Conservation (phyloP, 371 early-diverging fungal genomes). For the Pancytospora philotis region DNA sequence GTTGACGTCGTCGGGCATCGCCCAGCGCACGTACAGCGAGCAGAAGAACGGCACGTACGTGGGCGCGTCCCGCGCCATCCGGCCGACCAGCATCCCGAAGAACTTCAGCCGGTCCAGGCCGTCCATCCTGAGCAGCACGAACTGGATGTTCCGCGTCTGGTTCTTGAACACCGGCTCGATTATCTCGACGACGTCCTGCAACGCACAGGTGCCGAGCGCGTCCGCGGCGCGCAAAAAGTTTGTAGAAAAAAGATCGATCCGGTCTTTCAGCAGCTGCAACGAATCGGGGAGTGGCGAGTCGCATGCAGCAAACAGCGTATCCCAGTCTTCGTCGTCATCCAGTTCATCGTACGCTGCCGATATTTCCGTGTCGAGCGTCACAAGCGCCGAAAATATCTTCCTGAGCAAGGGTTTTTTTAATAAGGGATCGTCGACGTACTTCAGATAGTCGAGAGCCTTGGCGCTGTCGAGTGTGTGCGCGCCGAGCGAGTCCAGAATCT, state of each 20-base stretch:
- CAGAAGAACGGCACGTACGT: neutral
- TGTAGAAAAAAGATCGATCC: neutral
- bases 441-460: neutral
- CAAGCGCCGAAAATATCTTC: neutral
- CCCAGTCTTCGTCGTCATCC: neutral
- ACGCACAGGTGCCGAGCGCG: neutral
- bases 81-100: neutral
- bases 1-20: neutral
- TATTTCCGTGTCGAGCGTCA: neutral
- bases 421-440: neutral
- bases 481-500: neutral
- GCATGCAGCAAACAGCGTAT: neutral
- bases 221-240: neutral
- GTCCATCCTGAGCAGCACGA: neutral
- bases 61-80: neutral
- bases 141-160: neutral
- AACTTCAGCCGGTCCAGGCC: neutral
- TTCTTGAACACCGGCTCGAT: neutral
- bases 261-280: neutral
- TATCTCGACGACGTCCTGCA: neutral
- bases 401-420: neutral
- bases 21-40: neutral
- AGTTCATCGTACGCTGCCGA: neutral
- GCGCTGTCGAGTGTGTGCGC: neutral
- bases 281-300: no score